These are phyloP conservation scores for Penicillium lividum DNA, from an alignment of 495 filamentous ascomycete genomes.

Conservation along the genomic window DNA sequence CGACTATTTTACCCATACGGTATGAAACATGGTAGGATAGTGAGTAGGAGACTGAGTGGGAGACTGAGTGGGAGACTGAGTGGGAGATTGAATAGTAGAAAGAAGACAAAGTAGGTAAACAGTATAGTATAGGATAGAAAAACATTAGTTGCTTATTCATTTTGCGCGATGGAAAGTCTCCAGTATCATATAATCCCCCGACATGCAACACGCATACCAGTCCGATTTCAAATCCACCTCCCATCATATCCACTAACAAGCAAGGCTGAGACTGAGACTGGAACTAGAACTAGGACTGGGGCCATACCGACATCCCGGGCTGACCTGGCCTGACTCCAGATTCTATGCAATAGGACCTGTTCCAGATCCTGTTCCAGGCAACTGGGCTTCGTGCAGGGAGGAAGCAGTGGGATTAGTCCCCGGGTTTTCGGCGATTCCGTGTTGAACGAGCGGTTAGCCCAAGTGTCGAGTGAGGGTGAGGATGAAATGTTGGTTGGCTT, in stretches of 20 bases:
- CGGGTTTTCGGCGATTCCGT: slow-evolving; percentile 1
- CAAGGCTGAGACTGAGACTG: neutral
- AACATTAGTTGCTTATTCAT: too few species aligned
- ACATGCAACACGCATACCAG: slow-evolving; percentile 1
- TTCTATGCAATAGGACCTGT: neutral
- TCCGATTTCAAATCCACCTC: neutral
- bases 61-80: too few species aligned
- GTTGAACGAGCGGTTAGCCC: neutral
- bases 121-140: too few species aligned
- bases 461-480: neutral
- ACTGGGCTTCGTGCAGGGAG: slow-evolving; percentile 1
- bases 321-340: slow-evolving; percentile 2
- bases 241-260: neutral
- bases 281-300: neutral
- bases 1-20: too few species aligned
- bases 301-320: neutral
- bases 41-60: too few species aligned
- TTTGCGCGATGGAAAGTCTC: neutral
- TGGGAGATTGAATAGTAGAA: too few species aligned
- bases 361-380: neutral
- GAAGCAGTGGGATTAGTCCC: neutral
- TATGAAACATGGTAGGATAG: too few species aligned
- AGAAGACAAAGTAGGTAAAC: too few species aligned
- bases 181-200: slow-evolving; percentile 2
- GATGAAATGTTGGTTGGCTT: neutral